Evolutionary conservation across 805 yeast species (phyloP), one percentile per base, ranked within the genome.

Genomic region (Diddensiella caesifluorescens): DNA sequence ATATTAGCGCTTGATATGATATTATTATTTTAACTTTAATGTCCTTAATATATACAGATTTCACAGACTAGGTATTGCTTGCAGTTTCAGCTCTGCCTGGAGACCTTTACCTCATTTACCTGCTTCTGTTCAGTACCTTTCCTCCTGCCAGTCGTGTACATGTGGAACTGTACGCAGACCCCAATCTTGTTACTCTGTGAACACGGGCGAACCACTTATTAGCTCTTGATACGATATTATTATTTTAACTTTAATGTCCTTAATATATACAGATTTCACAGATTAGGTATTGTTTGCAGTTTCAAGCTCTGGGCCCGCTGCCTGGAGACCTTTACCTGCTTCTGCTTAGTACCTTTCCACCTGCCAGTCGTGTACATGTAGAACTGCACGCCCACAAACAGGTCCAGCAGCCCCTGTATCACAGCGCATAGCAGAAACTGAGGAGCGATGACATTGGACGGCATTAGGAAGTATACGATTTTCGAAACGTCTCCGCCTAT

Each of bases 401-500:
- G 19, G 38, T 55, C 59, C 6, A 55, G 43, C 6, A 42, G 13
- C 2, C 50, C 46, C 36, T 54, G 60, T 22, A 55, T 39, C 3
- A 46, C 34, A 3, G 56, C 51, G 35, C 59, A 54, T 35, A 54
- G n/a, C 32, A 53, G 23, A 31, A 55, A 55, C 45, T 55, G 60
- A 9, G 56, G 49, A 22, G 56, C 48, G 9, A 55, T 37, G 21
- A 37, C 37, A 12, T 25, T 31, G 9, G 46, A 35, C 13, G 48
- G 47, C 5, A 36, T 26, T 9, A 44, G 5, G 27, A 55, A 49
- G 38, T 38, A 55, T 4, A 43, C 32, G 9, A 55, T 25, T 59
- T 89, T 89, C 28, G 86, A 73, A 30, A 81, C 67, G 63, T 88
- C 97, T 44, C 96, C 96, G 46, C 90, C 80, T 3, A 88, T 67